Evolutionary conservation across 345 rosid species (phyloP).

Genomic region (Gossypium rotundifolium): DNA sequence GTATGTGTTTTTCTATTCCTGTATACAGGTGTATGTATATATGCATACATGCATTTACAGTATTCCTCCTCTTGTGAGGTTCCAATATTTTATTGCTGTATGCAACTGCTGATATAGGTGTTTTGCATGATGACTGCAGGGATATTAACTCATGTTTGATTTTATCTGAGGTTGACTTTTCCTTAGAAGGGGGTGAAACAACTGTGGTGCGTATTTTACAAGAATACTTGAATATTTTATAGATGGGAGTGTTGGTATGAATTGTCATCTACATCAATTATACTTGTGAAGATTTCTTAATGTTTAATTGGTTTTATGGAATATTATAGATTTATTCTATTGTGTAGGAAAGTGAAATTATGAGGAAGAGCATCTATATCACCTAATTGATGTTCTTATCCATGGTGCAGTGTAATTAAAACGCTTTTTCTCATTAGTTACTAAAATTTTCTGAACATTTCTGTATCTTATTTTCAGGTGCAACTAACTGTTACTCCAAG

Average conservation of each 20-base stretch:
- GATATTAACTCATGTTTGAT: constrained; percentile 41
- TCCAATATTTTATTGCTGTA: not conserved
- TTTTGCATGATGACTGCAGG: constrained; percentile 40
- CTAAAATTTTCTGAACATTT: not conserved
- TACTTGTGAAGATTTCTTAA: not conserved
- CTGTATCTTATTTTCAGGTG: constrained; percentile 43
- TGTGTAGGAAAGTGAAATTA: not conserved
- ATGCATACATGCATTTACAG: not conserved
- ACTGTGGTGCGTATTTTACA: constrained; percentile 50
- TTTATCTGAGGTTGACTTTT: constrained; percentile 61
- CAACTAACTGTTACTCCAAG: constrained; percentile 77
- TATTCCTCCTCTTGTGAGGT: not conserved
- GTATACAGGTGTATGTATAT: not conserved
- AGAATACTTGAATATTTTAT: constrained; percentile 3
- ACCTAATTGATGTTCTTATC: constrained; percentile 12
- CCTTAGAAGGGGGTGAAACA: constrained; percentile 58
- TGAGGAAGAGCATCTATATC: not conserved
- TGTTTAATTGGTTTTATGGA: not conserved
- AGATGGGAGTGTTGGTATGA: not conserved
- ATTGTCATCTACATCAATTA: not conserved
- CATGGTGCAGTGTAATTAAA: constrained; percentile 4
- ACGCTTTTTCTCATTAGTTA: not conserved
- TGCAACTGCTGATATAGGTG: constrained; percentile 12
- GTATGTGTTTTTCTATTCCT: constrained; percentile 25
- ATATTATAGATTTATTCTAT: not conserved